phyloP scores from a whole-genome alignment of 176 grass and related monocot genomes.

The Leersia perrieri region DNA sequence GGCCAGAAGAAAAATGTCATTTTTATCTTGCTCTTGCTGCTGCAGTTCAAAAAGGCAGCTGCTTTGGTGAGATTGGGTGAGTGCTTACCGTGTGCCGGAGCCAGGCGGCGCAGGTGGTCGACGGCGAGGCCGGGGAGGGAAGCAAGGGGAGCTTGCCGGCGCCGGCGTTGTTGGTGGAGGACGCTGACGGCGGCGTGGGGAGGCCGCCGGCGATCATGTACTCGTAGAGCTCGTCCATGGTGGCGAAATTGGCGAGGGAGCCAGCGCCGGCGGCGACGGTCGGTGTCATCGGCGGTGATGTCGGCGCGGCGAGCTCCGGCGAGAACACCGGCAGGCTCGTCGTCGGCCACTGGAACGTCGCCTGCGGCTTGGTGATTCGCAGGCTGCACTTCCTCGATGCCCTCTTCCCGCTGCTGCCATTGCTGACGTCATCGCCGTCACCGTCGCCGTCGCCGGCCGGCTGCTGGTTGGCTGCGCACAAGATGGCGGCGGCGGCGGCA shows the following conservation, averaged over 20 bases:
- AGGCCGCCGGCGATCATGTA: slow-evolving; percentile 29
- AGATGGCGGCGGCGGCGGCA: background rate
- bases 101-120: background rate
- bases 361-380: slow-evolving; percentile 45
- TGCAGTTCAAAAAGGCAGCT: too few relatives aligned
- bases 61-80: background rate
- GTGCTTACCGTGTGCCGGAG: slow-evolving; percentile 10
- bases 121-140: slow-evolving; percentile 35
- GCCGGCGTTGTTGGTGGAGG: slow-evolving; percentile 64
- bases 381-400: slow-evolving; percentile 44
- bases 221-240: slow-evolving; percentile 51
- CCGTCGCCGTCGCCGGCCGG: background rate
- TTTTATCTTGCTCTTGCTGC: background rate
- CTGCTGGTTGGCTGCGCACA: background rate
- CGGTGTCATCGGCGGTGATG: background rate
- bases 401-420: slow-evolving; percentile 8
- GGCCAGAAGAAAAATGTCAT: background rate
- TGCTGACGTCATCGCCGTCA: background rate
- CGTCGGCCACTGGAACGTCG: slow-evolving; percentile 56
- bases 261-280: background rate
- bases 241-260: slow-evolving; percentile 2
- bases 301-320: background rate
- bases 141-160: slow-evolving; percentile 44
- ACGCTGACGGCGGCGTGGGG: slow-evolving; percentile 41
- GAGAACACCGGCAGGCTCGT: slow-evolving; percentile 26